Conservation (phyloP, 225 moss, liverwort and hornwort genomes). For the Pseudisothecium myosuroides region DNA sequence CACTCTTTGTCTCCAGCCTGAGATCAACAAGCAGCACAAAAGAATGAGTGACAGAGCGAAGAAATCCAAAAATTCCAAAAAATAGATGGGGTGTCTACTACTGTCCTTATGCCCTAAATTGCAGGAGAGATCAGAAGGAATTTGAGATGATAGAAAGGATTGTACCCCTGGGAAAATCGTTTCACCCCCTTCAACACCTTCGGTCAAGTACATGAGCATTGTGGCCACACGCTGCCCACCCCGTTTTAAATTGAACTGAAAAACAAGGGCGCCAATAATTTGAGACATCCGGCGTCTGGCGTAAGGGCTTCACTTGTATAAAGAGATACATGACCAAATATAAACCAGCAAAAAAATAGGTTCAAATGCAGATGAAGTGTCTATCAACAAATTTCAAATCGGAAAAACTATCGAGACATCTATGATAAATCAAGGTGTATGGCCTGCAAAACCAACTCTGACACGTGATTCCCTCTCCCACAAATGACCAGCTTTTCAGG, state of each 20-base stretch:
- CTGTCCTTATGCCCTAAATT: not conserved
- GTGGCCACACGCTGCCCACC: conserved; percentile 68
- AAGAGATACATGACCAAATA: not conserved
- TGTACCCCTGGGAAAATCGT: conserved; percentile 53
- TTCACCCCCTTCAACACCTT: conserved; percentile 57
- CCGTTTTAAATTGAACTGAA: conserved; percentile 51
- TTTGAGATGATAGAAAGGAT: not conserved
- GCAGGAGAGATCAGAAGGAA: not conserved
- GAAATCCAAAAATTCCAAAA: not conserved
- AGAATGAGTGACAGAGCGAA: not conserved
- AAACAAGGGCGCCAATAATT: not conserved
- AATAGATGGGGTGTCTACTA: not conserved
- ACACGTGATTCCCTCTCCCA: not conserved
- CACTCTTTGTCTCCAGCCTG: conserved; percentile 56
- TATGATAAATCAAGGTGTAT: not conserved
- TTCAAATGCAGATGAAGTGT: not conserved
- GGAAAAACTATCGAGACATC: not conserved
- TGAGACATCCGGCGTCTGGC: not conserved
- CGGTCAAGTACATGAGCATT: conserved; percentile 68
- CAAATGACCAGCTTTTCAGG: not conserved
- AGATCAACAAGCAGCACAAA: not conserved
- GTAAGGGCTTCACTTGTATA: not conserved
- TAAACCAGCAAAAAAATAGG: not conserved
- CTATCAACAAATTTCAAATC: not conserved
- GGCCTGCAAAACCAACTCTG: not conserved